phyloP scores from a whole-genome alignment of 2,329 filamentous ascomycete genomes.

The Aspergillus arachidicola region DNA sequence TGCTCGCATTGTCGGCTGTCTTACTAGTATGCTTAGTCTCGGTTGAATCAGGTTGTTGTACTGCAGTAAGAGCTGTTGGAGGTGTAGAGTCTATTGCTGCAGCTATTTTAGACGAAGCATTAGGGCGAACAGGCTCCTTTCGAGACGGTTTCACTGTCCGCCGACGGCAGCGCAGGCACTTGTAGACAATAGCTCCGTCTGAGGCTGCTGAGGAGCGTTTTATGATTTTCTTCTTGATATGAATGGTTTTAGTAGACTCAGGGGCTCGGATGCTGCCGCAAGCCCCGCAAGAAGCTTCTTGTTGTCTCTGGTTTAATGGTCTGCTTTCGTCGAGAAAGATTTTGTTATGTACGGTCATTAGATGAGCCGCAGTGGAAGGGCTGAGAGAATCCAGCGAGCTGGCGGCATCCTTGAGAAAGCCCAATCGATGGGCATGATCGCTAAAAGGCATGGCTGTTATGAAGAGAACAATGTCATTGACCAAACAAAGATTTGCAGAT shows the following conservation, averaged over 20 bases:
- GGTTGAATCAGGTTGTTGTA: conserved; percentile 8
- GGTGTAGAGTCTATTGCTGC: conserved; percentile 14
- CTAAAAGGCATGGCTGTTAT: conserved; percentile 23
- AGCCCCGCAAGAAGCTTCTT: conserved; percentile 39
- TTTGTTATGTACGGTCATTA: conserved; percentile 41
- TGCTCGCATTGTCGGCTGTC: conserved; percentile 46
- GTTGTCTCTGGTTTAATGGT: conserved; percentile 33
- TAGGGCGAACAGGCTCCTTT: conserved; percentile 18
- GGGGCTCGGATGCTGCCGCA: conserved; percentile 43
- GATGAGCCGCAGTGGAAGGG: conserved; percentile 45
- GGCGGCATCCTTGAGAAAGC: conserved; percentile 42
- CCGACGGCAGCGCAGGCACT: conserved; percentile 41
- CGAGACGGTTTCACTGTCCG: conserved; percentile 32
- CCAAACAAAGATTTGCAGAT: neutral
- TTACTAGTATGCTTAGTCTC: conserved; percentile 20
- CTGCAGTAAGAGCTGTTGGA: conserved; percentile 12
- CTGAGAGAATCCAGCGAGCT: conserved; percentile 33
- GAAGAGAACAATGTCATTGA: neutral
- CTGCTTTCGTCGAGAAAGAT: conserved; percentile 39
- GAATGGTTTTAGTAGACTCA: conserved; percentile 32
- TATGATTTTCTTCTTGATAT: conserved; percentile 26
- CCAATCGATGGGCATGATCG: conserved; percentile 30
- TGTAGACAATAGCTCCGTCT: conserved; percentile 36
- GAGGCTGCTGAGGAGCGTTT: conserved; percentile 15
- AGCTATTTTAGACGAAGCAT: conserved; percentile 14